A percentile compares a stretch with the other conserved stretches of the same genome.
Evolutionary conservation across 1,139 yeast genomes (phyloP).

Genomic region (Kodamaea arcana): DNA sequence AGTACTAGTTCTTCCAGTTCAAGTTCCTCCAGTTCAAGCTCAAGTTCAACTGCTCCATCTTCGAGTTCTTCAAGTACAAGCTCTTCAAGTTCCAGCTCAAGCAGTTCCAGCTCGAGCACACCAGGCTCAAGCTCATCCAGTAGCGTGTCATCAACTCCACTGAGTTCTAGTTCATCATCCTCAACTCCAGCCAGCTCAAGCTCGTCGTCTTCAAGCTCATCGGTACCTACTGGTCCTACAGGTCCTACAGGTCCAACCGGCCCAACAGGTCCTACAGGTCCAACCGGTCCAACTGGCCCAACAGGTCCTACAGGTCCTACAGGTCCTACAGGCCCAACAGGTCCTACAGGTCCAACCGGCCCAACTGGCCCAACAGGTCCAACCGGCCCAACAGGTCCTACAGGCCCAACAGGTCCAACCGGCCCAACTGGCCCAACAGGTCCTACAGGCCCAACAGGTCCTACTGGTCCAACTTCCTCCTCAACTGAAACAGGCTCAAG

Average conservation of each 20-base stretch:
- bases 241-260: conserved; percentile 1
- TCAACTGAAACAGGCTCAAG: conserved; percentile 29
- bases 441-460: conserved; percentile 3
- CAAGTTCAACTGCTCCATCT: conserved; percentile 2
- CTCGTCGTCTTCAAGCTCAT: conserved; percentile 2
- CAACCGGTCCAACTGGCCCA: conserved; percentile 4
- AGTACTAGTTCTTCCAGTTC: background rate
- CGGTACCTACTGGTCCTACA: conserved; percentile 1
- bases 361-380: conserved; percentile 3
- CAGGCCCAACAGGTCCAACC: conserved; percentile 4
- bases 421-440: conserved; percentile 8
- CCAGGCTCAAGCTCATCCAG: conserved; percentile 1
- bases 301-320: conserved; percentile 5
- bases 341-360: conserved; percentile 11
- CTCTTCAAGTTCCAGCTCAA: conserved; percentile 4
- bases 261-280: background rate
- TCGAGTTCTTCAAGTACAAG: conserved; percentile 1
- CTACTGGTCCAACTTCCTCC: conserved; percentile 34
- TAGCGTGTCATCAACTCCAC: too few species aligned
- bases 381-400: background rate
- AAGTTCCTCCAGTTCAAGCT: background rate
- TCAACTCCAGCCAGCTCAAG: conserved; percentile 2
- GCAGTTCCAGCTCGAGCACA: background rate
- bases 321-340: conserved; percentile 5
- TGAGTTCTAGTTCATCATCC: conserved; percentile 1